A percentile compares a stretch with the other conserved stretches of the same genome.
Conservation (phyloP, 345 rosid genomes). For the Abelmoschus esculentus region DNA sequence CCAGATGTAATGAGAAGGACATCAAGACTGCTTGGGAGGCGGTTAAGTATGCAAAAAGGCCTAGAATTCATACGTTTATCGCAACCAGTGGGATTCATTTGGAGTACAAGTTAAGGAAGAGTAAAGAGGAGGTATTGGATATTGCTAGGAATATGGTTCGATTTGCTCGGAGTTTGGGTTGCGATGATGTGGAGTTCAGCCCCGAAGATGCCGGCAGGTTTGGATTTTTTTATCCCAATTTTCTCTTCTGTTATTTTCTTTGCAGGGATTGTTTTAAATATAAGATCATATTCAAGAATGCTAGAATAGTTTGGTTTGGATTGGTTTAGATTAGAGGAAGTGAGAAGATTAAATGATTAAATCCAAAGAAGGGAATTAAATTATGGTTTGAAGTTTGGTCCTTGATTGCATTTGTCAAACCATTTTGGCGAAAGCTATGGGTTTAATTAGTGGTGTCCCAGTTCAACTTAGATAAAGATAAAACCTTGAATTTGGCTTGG, state of each 20-base stretch:
- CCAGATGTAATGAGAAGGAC: constrained; percentile 80
- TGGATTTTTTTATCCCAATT: background rate
- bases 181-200: constrained; percentile 86
- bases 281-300: background rate
- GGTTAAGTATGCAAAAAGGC: constrained; percentile 67
- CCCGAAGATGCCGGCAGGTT: constrained; percentile 98
- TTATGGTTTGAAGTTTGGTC: too few relatives aligned
- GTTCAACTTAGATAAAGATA: too few relatives aligned
- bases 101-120: constrained; percentile 76
- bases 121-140: constrained; percentile 57
- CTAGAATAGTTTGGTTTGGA: too few relatives aligned
- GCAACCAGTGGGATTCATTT: constrained; percentile 85
- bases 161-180: constrained; percentile 78
- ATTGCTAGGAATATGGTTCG: constrained; percentile 72
- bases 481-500: background rate
- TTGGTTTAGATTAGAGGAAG: too few relatives aligned
- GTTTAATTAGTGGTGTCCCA: too few relatives aligned
- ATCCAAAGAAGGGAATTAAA: too few relatives aligned
- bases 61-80: constrained; percentile 81
- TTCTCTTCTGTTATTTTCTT: background rate
- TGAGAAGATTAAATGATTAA: too few relatives aligned
- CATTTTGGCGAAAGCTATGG: too few relatives aligned
- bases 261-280: background rate
- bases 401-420: too few relatives aligned
- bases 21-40: constrained; percentile 85